Conservation (phyloP, 2,329 filamentous ascomycete species). For the Sphaerostilbella broomeana region DNA sequence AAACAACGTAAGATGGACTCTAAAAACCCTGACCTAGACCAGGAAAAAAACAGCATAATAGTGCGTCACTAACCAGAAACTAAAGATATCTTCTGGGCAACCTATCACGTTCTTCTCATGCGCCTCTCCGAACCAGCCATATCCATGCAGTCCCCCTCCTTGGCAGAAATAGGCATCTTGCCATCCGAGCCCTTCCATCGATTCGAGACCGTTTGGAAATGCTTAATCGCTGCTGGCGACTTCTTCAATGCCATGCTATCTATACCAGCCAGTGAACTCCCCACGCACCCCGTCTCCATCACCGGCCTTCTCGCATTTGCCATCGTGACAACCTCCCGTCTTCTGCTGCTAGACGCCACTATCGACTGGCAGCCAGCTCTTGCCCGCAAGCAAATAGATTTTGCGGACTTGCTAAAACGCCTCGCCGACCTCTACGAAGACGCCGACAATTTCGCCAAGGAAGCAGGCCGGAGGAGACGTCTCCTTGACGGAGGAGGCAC, state of each 20-base stretch:
- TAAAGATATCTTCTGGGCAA: slow-evolving; percentile 28
- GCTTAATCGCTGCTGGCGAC: slow-evolving; percentile 24
- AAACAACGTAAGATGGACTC: slow-evolving; percentile 18
- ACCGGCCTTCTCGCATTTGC: slow-evolving; percentile 28
- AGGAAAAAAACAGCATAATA: no score
- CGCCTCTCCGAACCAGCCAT: slow-evolving; percentile 35
- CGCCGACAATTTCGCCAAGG: slow-evolving; percentile 22
- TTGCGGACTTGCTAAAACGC: slow-evolving; percentile 21
- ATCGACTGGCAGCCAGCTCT: slow-evolving; percentile 31
- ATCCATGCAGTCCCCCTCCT: slow-evolving; percentile 19
- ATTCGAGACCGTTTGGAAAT: slow-evolving; percentile 32
- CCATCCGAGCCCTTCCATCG: slow-evolving; percentile 21
- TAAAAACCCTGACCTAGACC: no score
- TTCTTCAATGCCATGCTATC: slow-evolving; percentile 23
- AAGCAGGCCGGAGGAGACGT: slow-evolving; percentile 19
- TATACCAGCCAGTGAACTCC: slow-evolving; percentile 21
- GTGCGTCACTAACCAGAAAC: background rate
- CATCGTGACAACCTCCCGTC: slow-evolving; percentile 28
- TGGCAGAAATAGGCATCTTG: slow-evolving; percentile 9
- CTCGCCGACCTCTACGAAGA: slow-evolving; percentile 27
- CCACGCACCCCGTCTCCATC: slow-evolving; percentile 25
- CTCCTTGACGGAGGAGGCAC: slow-evolving; percentile 26
- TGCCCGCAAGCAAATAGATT: slow-evolving; percentile 29
- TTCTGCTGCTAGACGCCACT: slow-evolving; percentile 29
- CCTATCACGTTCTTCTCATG: slow-evolving; percentile 27